Evolutionary conservation across 495 filamentous ascomycete genomes (phyloP).

Genomic region (Xylaria castorea): DNA sequence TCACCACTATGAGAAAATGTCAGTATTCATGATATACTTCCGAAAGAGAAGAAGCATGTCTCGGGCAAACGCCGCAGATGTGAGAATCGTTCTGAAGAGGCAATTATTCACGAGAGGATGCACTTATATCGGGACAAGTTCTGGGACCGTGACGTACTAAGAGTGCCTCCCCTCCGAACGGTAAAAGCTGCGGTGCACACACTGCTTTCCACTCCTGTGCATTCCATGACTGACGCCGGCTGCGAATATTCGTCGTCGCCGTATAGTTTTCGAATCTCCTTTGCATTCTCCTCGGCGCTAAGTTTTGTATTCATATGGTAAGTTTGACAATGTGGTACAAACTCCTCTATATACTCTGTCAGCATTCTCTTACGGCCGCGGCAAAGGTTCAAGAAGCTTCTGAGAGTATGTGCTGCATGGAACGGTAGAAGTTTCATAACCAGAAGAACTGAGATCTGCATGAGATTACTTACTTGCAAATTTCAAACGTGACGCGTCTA

Average conservation of each 20-base stretch:
- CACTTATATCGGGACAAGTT: background rate
- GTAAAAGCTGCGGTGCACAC: conserved; percentile 62
- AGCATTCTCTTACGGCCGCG: background rate
- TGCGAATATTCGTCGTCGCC: conserved; percentile 57
- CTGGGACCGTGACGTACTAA: conserved; percentile 41
- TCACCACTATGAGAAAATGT: conserved; percentile 50
- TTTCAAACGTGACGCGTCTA: conserved; percentile 60
- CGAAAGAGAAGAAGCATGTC: conserved; percentile 8
- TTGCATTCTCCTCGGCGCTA: conserved; percentile 58
- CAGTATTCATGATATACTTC: background rate
- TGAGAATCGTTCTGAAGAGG: background rate
- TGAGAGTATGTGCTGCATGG: background rate
- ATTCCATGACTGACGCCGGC: conserved; percentile 66
- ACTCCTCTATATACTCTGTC: conserved; percentile 38
- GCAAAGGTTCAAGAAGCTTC: background rate
- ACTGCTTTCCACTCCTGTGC: conserved; percentile 68
- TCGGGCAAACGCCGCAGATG: background rate
- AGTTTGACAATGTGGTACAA: conserved; percentile 61
- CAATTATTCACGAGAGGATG: conserved; percentile 20
- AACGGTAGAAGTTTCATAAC: background rate
- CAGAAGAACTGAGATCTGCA: background rate
- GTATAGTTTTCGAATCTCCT: conserved; percentile 59
- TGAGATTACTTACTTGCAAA: conserved; percentile 55
- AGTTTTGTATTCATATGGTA: conserved; percentile 57
- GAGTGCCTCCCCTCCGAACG: conserved; percentile 62